Base-by-base conservation (phyloP, 371 early-diverging fungal genomes). In the Mucor sp. region DNA sequence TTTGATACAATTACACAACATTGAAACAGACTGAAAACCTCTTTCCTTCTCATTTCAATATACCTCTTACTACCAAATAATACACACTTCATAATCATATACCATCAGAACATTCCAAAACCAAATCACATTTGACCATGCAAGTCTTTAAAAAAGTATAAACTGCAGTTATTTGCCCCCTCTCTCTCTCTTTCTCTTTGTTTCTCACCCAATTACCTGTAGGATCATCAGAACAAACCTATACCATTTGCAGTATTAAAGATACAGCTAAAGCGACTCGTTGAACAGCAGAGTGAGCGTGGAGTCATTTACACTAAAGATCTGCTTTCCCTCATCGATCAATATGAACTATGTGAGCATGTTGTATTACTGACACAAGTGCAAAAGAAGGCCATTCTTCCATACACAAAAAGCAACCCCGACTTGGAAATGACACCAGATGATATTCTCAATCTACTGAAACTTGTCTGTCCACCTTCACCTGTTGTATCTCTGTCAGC, bases 401-500 rank as follows among this genome's bases (percentile, higher is more conserved):
- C 83, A 27, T 83, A 77, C 28, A 72, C 69, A 11, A 43, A 58
- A 41, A 67, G 69, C 23, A 78, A 77, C 63, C 83, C 83, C 50
- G 83, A 83, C 72, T 62, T 83, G 62, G 83, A 83, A 74, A 83
- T 83, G 80, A 79, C 76, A 43, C 68, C 79, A 66, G 81, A 83
- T 50, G 83, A 83, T 74, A 80, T 83, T 39, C 55, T 83, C 2
- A 74, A 74, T 37, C 71, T 83, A 14, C 60, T 83, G 25, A 80
- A 74, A 69, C 61, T 83, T 11, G 76, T 83, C 25, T 75, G 78
- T 37, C 50, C 50, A 50, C 69, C 74, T 11, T 61, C 72, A 4
- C 64, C 77, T 14, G 37, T 50, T 6, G 19, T 65, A 5, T 74
- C 78, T 14, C 21, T 76, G 9, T 71, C 78, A 9, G 65, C 73